Conservation (phyloP, 2,329 filamentous ascomycete genomes). For the Verticillium tricorpus region DNA sequence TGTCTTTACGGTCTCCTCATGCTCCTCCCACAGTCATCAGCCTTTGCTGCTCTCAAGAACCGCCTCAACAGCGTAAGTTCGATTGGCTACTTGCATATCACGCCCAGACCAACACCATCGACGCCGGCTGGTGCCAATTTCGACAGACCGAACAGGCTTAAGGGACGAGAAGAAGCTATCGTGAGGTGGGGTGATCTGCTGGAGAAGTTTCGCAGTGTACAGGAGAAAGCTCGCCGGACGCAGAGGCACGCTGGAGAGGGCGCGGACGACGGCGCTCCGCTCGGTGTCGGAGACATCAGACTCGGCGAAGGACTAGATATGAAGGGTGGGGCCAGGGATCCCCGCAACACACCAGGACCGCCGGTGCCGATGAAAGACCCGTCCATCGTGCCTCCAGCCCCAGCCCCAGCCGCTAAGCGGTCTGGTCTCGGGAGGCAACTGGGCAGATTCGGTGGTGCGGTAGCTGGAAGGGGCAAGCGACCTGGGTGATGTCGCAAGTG, state of each 20-base stretch:
- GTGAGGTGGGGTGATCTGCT: constrained; percentile 91
- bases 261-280: constrained; percentile 40
- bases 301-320: constrained; percentile 35
- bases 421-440: constrained; percentile 64
- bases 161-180: constrained; percentile 71
- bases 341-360: constrained; percentile 25
- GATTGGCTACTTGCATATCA: constrained; percentile 88
- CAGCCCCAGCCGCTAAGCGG: constrained; percentile 50
- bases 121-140: constrained; percentile 52
- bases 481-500: constrained; percentile 16
- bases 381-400: constrained; percentile 28
- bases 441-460: constrained; percentile 66
- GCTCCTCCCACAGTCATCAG: constrained; percentile 96
- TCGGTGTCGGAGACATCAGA: constrained; percentile 38
- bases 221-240: constrained; percentile 75
- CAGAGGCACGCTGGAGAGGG: constrained; percentile 55
- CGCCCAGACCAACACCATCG: constrained; percentile 54
- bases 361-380: constrained; percentile 47
- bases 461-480: constrained; percentile 58
- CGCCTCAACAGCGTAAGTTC: constrained; percentile 94
- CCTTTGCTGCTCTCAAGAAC: constrained; percentile 95
- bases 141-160: constrained; percentile 75
- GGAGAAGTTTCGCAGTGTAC: constrained; percentile 89
- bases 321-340: constrained; percentile 35
- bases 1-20: constrained; percentile 96